A percentile compares a stretch with the other conserved stretches of the same genome.
Evolutionary conservation across 768 basidiomycete genomes (phyloP).

Genomic region (Tubosaeta sp.): DNA sequence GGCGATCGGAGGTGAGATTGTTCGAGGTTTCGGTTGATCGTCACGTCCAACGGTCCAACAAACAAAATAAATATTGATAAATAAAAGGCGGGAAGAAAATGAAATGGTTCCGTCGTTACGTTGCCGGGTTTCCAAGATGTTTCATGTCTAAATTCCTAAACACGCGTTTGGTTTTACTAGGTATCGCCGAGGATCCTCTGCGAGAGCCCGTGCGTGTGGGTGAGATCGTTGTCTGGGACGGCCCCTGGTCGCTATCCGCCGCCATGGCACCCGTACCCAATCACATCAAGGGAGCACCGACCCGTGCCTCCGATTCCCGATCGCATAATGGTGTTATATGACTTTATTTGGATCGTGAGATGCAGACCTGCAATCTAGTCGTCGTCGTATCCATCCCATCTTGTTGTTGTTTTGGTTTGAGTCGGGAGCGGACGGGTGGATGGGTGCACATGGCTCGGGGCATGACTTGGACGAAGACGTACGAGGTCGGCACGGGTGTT

Average conservation of each 20-base stretch:
- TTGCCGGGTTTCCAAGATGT: background rate
- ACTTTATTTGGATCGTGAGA: too few species aligned
- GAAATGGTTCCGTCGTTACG: background rate
- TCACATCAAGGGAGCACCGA: background rate
- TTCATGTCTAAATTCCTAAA: background rate
- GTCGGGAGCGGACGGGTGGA: constrained; percentile 22
- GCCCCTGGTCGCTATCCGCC: too few species aligned
- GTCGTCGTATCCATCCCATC: too few species aligned
- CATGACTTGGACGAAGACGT: too few species aligned
- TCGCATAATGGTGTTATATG: too few species aligned
- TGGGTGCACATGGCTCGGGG: constrained; percentile 13
- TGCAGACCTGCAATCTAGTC: too few species aligned
- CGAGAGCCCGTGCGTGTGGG: too few species aligned
- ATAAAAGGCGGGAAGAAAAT: background rate
- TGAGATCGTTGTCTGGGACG: too few species aligned
- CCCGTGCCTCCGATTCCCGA: too few species aligned
- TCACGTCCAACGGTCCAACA: background rate
- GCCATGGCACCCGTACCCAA: too few species aligned
- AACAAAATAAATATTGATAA: background rate
- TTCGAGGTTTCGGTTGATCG: background rate
- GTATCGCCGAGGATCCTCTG: background rate
- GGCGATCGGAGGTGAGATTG: background rate
- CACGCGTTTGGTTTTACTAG: background rate
- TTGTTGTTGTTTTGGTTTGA: background rate
- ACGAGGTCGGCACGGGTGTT: too few species aligned